phyloP scores from a whole-genome alignment of 768 basidiomycete species.

The Filobasidium floriforme region DNA sequence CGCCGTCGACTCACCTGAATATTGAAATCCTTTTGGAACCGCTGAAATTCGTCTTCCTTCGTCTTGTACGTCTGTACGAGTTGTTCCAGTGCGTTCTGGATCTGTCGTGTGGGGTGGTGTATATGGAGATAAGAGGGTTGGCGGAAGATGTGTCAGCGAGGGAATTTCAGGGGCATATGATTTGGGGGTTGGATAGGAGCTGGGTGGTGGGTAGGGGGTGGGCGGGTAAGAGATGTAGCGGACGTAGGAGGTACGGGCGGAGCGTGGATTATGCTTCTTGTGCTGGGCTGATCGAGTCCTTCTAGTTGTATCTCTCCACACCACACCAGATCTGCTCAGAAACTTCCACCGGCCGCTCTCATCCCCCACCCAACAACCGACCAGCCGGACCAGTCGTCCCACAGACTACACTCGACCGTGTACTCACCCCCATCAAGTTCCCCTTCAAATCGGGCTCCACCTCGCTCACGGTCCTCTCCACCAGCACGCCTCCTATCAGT shows the following conservation, averaged over 20 bases:
- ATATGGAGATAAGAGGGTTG: too few relatives aligned
- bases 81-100: conserved; percentile 67
- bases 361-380: too few relatives aligned
- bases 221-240: too few relatives aligned
- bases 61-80: conserved; percentile 77
- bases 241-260: too few relatives aligned
- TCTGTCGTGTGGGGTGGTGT: conserved; percentile 54
- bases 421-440: conserved; percentile 77
- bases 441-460: conserved; percentile 82
- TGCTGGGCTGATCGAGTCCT: too few relatives aligned
- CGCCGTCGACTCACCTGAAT: conserved; percentile 52
- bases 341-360: too few relatives aligned
- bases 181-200: not conserved
- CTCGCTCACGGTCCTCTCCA: conserved; percentile 91
- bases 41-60: conserved; percentile 41
- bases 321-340: too few relatives aligned
- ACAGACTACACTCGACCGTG: not conserved
- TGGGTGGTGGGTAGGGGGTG: not conserved
- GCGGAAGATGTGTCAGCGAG: too few relatives aligned
- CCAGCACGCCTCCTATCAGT: conserved; percentile 87
- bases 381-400: too few relatives aligned
- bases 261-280: too few relatives aligned
- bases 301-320: too few relatives aligned
- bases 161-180: not conserved
- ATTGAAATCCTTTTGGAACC: conserved; percentile 41